Percentiles rank a stretch among this genome's conserved stretches.
These are phyloP conservation scores for Aspergillus egyptiacus DNA, from an alignment of 495 filamentous ascomycete species.

Conservation along the genomic window DNA sequence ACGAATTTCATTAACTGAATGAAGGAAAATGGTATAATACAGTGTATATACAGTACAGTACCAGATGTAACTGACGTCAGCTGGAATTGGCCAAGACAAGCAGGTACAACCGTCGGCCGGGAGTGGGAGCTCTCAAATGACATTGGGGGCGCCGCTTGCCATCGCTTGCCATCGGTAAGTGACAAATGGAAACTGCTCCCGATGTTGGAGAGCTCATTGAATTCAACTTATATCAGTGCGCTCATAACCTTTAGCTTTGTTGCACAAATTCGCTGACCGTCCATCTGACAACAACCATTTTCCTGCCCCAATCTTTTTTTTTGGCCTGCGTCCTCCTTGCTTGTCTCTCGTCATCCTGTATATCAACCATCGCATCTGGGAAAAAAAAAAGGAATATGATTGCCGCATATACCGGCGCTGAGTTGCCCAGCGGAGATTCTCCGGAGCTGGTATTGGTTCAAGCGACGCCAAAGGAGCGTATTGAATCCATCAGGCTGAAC, in stretches of 20 bases:
- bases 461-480: slow-evolving; percentile 61
- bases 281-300: not conserved
- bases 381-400: slow-evolving; percentile 30
- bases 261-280: not conserved
- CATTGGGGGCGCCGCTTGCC: not conserved
- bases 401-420: slow-evolving; percentile 20
- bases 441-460: slow-evolving; percentile 59
- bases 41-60: not conserved
- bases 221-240: slow-evolving; percentile 1
- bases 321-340: not conserved
- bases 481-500: slow-evolving; percentile 59
- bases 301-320: not conserved
- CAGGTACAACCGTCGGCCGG: slow-evolving; percentile 19
- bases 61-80: slow-evolving; percentile 5
- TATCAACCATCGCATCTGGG: not conserved
- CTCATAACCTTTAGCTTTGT: not conserved
- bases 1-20: too few species aligned
- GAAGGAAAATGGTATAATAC: not conserved
- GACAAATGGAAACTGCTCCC: slow-evolving; percentile 19
- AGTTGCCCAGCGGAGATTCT: slow-evolving; percentile 53
- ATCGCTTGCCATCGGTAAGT: slow-evolving; percentile 25
- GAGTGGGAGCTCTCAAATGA: not conserved
- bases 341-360: not conserved
- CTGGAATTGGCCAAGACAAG: slow-evolving; percentile 11
- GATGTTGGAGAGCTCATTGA: not conserved